phyloP scores from a whole-genome alignment of 148 eudicot genomes.

The Chenopodium album region DNA sequence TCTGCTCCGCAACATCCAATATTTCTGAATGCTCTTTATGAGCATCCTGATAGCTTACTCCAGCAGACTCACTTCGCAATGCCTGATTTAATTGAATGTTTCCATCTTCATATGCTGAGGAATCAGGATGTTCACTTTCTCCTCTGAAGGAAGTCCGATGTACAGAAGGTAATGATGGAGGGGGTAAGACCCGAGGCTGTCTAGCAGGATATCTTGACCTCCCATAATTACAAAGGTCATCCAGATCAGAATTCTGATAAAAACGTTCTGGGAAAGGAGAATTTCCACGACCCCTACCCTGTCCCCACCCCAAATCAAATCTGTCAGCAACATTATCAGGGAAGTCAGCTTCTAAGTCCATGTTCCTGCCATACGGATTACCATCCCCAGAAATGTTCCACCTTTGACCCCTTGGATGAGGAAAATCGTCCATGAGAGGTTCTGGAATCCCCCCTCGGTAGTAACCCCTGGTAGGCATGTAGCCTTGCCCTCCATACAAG shows the following conservation, averaged over 20 bases:
- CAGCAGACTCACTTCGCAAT: slow-evolving; percentile 40
- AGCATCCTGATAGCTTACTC: slow-evolving; percentile 39
- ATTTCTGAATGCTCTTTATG: slow-evolving; percentile 42
- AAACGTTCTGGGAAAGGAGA: slow-evolving; percentile 55
- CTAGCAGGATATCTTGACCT: slow-evolving; percentile 75
- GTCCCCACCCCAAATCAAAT: slow-evolving; percentile 68
- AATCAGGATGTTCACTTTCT: slow-evolving; percentile 47
- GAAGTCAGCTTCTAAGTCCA: slow-evolving; percentile 57
- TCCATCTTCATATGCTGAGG: slow-evolving; percentile 46
- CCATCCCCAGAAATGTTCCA: slow-evolving; percentile 59
- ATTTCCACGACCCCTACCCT: slow-evolving; percentile 46
- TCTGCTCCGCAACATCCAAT: slow-evolving; percentile 38
- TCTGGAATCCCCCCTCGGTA: slow-evolving; percentile 53
- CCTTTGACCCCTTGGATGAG: slow-evolving; percentile 55
- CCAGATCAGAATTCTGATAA: slow-evolving; percentile 61
- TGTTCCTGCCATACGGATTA: slow-evolving; percentile 43
- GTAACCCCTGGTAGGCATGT: slow-evolving; percentile 50
- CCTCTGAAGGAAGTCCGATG: slow-evolving; percentile 52
- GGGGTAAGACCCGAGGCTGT: slow-evolving; percentile 96
- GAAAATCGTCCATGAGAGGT: slow-evolving; percentile 49
- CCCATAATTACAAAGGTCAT: slow-evolving; percentile 70
- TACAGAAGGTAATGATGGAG: slow-evolving; percentile 59
- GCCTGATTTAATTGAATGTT: slow-evolving; percentile 35
- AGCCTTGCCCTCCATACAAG: slow-evolving; percentile 57
- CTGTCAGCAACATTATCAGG: slow-evolving; percentile 51